These are phyloP conservation scores for Cucumis variabilis DNA, from an alignment of 331 rosid species.

Conservation along the genomic window DNA sequence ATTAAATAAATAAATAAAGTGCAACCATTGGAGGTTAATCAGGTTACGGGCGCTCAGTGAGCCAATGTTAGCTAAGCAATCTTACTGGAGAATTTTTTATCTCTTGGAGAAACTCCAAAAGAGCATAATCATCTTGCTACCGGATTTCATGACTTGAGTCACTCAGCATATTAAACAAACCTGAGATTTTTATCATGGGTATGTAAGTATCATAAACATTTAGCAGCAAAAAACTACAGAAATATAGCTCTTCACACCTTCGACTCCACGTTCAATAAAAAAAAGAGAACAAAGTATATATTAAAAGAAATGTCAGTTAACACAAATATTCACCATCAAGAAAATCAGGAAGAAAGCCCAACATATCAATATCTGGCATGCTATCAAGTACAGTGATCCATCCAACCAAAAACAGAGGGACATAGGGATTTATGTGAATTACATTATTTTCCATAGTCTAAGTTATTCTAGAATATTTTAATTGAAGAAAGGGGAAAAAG, in stretches of 20 bases:
- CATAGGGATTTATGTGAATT: constrained; percentile 99
- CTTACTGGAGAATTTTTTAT: constrained; percentile 99
- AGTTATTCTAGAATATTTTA: too few species aligned
- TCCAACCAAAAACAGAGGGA: constrained; percentile 99
- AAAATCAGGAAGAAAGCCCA: constrained; percentile 99
- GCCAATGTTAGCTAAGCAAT: constrained; percentile 33
- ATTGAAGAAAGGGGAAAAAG: too few species aligned
- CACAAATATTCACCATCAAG: constrained; percentile 76
- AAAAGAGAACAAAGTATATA: constrained; percentile 21
- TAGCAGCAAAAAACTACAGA: background rate
- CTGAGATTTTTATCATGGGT: constrained; percentile 58
- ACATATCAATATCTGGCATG: constrained; percentile 98
- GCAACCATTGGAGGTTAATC: background rate
- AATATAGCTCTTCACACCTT: background rate
- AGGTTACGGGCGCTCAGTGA: background rate
- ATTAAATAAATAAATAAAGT: background rate
- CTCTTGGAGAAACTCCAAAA: constrained; percentile 98
- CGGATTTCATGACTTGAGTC: constrained; percentile 98
- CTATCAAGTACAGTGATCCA: constrained; percentile 99
- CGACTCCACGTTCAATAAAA: constrained; percentile 33
- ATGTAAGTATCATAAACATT: constrained; percentile 26
- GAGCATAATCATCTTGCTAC: constrained; percentile 99
- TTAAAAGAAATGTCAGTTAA: constrained; percentile 17
- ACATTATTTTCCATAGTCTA: too few species aligned
- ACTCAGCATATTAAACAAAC: constrained; percentile 97